These are phyloP conservation scores for Claviceps arundinis DNA, from an alignment of 2,329 filamentous ascomycete species.

Conservation along the genomic window DNA sequence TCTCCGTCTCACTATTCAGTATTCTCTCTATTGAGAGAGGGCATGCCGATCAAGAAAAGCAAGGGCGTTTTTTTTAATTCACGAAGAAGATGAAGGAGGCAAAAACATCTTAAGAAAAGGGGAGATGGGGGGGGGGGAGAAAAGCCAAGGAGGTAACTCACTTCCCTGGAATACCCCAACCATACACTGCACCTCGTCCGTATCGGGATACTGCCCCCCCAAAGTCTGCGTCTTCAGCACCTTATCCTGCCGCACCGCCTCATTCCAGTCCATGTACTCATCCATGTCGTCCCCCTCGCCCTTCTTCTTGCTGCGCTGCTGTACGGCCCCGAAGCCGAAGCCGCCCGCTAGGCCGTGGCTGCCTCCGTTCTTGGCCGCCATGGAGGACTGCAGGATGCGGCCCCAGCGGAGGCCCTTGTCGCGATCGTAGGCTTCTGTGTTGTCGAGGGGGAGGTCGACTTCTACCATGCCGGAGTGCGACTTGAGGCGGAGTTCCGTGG, in stretches of 20 bases:
- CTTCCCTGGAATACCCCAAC: constrained; percentile 79
- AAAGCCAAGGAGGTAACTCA: constrained; percentile 27
- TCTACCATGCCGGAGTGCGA: constrained; percentile 72
- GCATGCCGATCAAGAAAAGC: no score
- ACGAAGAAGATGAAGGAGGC: no score
- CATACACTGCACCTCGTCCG: constrained; percentile 72
- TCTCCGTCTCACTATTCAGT: no score
- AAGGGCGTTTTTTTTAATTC: no score
- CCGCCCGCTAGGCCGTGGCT: constrained; percentile 60
- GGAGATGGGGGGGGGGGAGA: no score
- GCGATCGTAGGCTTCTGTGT: constrained; percentile 63
- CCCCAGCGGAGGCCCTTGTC: constrained; percentile 76
- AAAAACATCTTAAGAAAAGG: neutral
- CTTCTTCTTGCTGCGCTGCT: constrained; percentile 26
- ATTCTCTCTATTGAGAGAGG: no score
- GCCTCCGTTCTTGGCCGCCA: constrained; percentile 46
- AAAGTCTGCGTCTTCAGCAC: constrained; percentile 72
- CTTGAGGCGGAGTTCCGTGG: constrained; percentile 71
- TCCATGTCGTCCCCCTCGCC: constrained; percentile 33
- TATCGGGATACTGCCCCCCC: constrained; percentile 63
- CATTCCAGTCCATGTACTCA: constrained; percentile 45
- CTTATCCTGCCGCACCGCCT: constrained; percentile 54
- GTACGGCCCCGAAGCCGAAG: constrained; percentile 48
- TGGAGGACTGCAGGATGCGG: constrained; percentile 52
- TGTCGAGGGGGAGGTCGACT: constrained; percentile 76